Percentiles rank a stretch among this genome's conserved stretches.
Evolutionary conservation across 1,139 yeast species (phyloP).

Genomic region (Taphrina betulina): DNA sequence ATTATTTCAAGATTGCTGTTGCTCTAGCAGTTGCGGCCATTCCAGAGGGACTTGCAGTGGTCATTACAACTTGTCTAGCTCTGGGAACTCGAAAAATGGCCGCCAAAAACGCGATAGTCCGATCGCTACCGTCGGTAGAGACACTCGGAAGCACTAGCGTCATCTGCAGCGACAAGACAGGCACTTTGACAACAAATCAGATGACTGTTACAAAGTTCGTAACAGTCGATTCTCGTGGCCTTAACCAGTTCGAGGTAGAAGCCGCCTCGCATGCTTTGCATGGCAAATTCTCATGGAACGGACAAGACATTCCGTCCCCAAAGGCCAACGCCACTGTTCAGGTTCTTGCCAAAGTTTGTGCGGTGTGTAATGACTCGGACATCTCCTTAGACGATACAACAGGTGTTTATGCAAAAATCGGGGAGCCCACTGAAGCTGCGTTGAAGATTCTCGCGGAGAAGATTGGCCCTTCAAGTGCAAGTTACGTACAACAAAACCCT

Average conservation of each 20-base stretch:
- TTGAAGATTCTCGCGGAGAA: slow-evolving; percentile 43
- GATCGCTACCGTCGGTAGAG: slow-evolving; percentile 48
- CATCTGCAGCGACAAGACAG: slow-evolving; percentile 72
- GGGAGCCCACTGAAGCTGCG: slow-evolving; percentile 48
- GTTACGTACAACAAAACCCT: slow-evolving; percentile 28
- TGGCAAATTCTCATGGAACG: slow-evolving; percentile 47
- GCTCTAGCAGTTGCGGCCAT: slow-evolving; percentile 56
- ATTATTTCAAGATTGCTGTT: slow-evolving; percentile 54
- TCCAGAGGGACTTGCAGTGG: slow-evolving; percentile 54
- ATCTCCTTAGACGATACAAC: slow-evolving; percentile 40
- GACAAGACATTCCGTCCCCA: slow-evolving; percentile 41
- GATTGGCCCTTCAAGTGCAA: slow-evolving; percentile 36
- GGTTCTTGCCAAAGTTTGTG: slow-evolving; percentile 40
- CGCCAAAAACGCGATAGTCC: slow-evolving; percentile 51
- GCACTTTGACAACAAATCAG: slow-evolving; percentile 58
- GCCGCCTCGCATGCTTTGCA: slow-evolving; percentile 49
- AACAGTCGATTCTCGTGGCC: slow-evolving; percentile 48
- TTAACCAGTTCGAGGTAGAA: slow-evolving; percentile 49
- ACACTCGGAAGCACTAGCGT: slow-evolving; percentile 48
- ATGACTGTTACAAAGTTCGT: slow-evolving; percentile 45
- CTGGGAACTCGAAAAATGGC: slow-evolving; percentile 56
- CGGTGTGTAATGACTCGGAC: slow-evolving; percentile 46
- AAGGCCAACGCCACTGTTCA: slow-evolving; percentile 43
- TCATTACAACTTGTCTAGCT: slow-evolving; percentile 54
- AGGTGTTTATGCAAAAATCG: slow-evolving; percentile 42